These are phyloP conservation scores for Nakazawaea ishiwadae DNA, from an alignment of 805 yeast species.

Conservation along the genomic window DNA sequence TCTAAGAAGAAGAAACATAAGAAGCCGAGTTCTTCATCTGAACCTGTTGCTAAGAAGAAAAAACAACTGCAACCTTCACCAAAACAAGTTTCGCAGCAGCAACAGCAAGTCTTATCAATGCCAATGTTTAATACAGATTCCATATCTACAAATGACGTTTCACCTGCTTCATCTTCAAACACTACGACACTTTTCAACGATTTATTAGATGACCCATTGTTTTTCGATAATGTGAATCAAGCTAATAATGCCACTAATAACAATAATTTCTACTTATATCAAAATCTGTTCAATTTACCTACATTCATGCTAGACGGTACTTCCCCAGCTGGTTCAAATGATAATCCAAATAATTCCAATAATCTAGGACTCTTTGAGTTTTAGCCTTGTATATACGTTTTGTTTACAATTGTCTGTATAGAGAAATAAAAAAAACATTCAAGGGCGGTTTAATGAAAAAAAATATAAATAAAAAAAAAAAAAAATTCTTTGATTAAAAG, in stretches of 20 bases:
- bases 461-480: no score
- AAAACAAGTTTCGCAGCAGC: neutral
- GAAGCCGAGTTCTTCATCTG: no score
- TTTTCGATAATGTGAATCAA: neutral
- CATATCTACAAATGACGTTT: neutral
- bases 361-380: neutral
- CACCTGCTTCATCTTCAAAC: slow-evolving; percentile 1
- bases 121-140: neutral
- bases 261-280: slow-evolving; percentile 22
- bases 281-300: slow-evolving; percentile 28
- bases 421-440: neutral
- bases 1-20: no score
- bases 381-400: no score
- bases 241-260: no score
- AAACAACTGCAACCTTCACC: neutral
- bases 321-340: neutral
- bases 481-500: no score
- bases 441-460: neutral
- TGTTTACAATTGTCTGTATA: no score
- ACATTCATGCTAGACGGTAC: slow-evolving; percentile 22
- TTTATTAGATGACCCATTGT: slow-evolving; percentile 1
- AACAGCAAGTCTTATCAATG: neutral
- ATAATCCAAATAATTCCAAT: no score
- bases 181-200: neutral
- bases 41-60: no score